These are phyloP conservation scores for Apophysomyces ossiformis DNA, from an alignment of 371 early-diverging fungal genomes.

Conservation along the genomic window DNA sequence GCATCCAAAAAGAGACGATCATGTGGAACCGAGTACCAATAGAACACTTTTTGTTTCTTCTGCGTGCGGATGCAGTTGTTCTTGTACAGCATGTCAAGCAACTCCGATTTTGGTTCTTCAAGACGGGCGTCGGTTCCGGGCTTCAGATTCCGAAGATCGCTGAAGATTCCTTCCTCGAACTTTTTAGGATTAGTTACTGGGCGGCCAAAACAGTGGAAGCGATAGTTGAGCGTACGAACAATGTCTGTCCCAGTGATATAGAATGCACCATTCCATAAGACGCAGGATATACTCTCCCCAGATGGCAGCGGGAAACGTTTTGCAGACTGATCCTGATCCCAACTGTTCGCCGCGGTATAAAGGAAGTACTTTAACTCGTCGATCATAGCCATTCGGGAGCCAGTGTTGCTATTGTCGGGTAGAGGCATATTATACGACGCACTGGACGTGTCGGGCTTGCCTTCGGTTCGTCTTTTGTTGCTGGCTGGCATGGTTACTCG, in stretches of 20 bases:
- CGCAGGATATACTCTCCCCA: constrained; percentile 90
- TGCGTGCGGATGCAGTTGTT: constrained; percentile 99
- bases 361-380: constrained; percentile 65
- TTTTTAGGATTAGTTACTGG: constrained; percentile 95
- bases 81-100: constrained; percentile 97
- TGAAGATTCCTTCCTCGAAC: constrained; percentile 99
- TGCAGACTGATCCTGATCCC: constrained; percentile 39
- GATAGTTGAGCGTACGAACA: constrained; percentile 91
- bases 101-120: constrained; percentile 97
- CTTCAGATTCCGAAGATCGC: constrained; percentile 97
- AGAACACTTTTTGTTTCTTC: constrained; percentile 99
- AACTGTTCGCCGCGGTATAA: constrained; percentile 62
- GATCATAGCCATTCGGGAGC: constrained; percentile 44
- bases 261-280: constrained; percentile 90
- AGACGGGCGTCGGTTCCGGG: constrained; percentile 97
- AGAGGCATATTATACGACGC: constrained; percentile 18
- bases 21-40: constrained; percentile 98
- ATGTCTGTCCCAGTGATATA: constrained; percentile 99
- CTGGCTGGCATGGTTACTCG: constrained; percentile 11
- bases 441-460: constrained; percentile 9
- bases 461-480: constrained; percentile 3
- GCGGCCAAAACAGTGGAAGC: constrained; percentile 92
- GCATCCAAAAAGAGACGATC: constrained; percentile 98
- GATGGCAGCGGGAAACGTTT: constrained; percentile 70
- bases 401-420: constrained; percentile 32